Base-by-base conservation (phyloP, 1,139 yeast species). In the Saccharomyces pastorianus region DNA sequence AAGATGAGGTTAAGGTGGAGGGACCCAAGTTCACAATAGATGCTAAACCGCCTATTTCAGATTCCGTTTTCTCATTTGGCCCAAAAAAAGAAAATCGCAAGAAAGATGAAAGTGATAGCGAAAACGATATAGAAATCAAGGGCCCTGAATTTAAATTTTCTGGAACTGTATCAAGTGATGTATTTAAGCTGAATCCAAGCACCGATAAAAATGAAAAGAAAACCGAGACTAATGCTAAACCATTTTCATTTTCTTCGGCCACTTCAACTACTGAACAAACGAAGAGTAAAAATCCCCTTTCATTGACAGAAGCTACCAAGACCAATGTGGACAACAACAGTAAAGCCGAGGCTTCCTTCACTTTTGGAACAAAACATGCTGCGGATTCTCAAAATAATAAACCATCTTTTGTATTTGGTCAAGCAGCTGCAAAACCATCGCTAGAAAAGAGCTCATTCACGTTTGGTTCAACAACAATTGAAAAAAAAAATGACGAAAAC, bases 1-100 rank as follows among this genome's bases (percentile, higher is more conserved):
- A 72, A 42, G 75, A 76, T 17, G 79, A 76, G 46, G 68, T 80
- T 46, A 78, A 78, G 62, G 76, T 79, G 17, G 78, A 84, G 64
- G 95, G 95, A 0, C 95, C 95, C 11, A 69, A 71, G 48, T 86
- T 86, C 67, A 78, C 81, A 1, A 62, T 85, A 50, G 65, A 68
- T 6, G 61, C 75, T 11, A 76, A 78, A 51, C 88, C 89, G 47
- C 78, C 80, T 1, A 74, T 81, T 1, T 79, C 79, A 50, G 76
- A 76, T 52, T 77, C 86, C 1, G 84, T 83, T 1, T 86, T 88
- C 64, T 71, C 83, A 9, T 82, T 78, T 59, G 79, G 78, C 55
- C 75, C 76, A 7, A 76, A 80, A 25, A 81, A 76, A 55, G 75
- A 76, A 28, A 70, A 61, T 31, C 66, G 71, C 46, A 72, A 72